Base-by-base conservation (phyloP, 345 rosid genomes). In the Microthlaspi erraticum region DNA sequence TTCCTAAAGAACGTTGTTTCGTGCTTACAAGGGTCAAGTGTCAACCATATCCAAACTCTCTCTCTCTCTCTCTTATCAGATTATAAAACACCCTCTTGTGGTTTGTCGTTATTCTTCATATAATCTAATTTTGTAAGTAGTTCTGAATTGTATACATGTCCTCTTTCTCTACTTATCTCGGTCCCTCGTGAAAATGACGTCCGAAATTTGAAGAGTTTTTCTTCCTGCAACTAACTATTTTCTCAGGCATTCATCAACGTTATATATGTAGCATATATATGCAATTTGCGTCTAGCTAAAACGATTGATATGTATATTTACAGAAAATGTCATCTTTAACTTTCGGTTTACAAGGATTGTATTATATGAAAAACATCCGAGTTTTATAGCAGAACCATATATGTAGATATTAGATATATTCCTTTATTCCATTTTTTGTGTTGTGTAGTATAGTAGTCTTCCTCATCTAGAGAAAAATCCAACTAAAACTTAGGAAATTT, bases 1-100 rank as follows among this genome's bases (percentile, higher is more conserved):
- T 46, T 58, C 45, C 23, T 13, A 51, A 69, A 53, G 71, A 69
- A 76, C 66, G 79, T 63, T 76, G 79, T 33, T 76, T 76, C 75
- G 66, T 39, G 44, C 46, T 48, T 54, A 38, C 60, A 76, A 63
- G 66, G 79, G 79, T 76, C 79, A 74, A 63, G 66, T 14, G 13
- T 58, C 63, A 48, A 72, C 74, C 50, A 60, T 54, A 53, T 75
- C 73, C 46, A 32, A 66, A 38, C 17, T 26, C 16, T 55, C 4
- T 31, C 31, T 56, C 13, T 52, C n/a, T 44, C 26, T 56, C 5
- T 32, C 16, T 34, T 45, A 43, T 56, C 14, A 32, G 2, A 7
- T 51, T 51, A 59, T 39, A 49, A 18, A 12, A 5, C 0, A 20
- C 50, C 50, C 43, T 67, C 58, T 75, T 68, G 52, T 61, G 2